These are phyloP conservation scores for Metschnikowia gruessii DNA, from an alignment of 805 yeast species.

Conservation along the genomic window DNA sequence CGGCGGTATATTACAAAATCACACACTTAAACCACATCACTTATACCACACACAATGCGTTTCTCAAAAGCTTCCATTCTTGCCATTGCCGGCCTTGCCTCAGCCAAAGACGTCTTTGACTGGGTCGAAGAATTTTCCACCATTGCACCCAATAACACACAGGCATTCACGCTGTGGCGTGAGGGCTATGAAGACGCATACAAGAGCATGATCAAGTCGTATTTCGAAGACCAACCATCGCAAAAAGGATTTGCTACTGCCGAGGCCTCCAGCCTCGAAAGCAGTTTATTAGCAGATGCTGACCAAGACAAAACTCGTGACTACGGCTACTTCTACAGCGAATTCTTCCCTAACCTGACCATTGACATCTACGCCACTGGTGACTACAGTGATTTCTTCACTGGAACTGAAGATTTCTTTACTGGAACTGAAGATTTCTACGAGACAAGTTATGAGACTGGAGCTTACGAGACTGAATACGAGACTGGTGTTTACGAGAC, in stretches of 20 bases:
- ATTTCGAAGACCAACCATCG: slow-evolving; percentile 1
- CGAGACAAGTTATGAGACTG: neutral
- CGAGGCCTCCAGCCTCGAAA: neutral
- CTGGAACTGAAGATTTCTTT: no score
- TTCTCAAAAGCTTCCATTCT: neutral
- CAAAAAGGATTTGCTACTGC: neutral
- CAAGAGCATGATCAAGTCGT: neutral
- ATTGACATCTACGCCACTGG: slow-evolving; percentile 2
- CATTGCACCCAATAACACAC: neutral
- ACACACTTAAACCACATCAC: neutral
- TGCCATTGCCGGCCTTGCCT: neutral
- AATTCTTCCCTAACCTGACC: neutral
- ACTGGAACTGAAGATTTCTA: neutral
- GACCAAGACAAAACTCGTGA: neutral
- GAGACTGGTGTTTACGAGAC: slow-evolving; percentile 3
- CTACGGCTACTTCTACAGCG: slow-evolving; percentile 1
- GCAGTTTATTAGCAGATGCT: slow-evolving; percentile 2
- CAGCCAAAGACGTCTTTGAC: slow-evolving; percentile 1
- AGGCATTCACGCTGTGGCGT: slow-evolving; percentile 2
- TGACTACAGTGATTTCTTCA: neutral
- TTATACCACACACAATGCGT: neutral
- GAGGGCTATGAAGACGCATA: slow-evolving; percentile 1
- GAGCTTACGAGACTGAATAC: neutral
- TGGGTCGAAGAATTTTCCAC: neutral
- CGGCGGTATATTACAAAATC: no score